Conservation (phyloP, 2,329 filamentous ascomycete genomes). For the Elsinoe necatrix region DNA sequence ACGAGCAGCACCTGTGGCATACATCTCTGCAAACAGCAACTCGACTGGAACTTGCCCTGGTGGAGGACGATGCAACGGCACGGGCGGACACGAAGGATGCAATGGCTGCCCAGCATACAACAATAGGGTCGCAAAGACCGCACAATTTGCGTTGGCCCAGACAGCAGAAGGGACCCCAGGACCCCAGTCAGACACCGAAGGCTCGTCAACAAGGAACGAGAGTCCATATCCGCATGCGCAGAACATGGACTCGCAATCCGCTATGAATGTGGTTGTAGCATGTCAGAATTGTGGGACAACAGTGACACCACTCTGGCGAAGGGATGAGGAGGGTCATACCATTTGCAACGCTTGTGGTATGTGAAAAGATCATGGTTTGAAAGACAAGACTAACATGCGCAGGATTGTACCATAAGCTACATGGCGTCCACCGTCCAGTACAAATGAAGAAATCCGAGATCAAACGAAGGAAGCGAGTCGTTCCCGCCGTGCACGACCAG, state of each 20-base stretch:
- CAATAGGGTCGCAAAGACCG: slow-evolving; percentile 85
- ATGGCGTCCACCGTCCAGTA: slow-evolving; percentile 83
- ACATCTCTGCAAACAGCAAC: slow-evolving; percentile 67
- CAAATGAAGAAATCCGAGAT: slow-evolving; percentile 99
- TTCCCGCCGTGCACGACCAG: slow-evolving; percentile 58
- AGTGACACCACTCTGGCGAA: slow-evolving; percentile 89
- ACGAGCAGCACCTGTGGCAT: slow-evolving; percentile 49
- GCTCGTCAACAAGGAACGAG: slow-evolving; percentile 7
- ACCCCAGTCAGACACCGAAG: neutral
- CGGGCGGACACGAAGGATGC: slow-evolving; percentile 88
- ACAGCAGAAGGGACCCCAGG: slow-evolving; percentile 18
- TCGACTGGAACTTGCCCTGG: slow-evolving; percentile 86
- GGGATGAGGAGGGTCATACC: slow-evolving; percentile 88
- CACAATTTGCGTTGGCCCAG: slow-evolving; percentile 55
- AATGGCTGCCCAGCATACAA: slow-evolving; percentile 96
- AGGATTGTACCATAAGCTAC: slow-evolving; percentile 95
- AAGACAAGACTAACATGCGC: slow-evolving; percentile 19
- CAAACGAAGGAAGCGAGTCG: slow-evolving; percentile 88
- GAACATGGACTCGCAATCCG: slow-evolving; percentile 22
- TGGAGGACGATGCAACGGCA: slow-evolving; percentile 90
- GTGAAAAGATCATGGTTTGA: slow-evolving; percentile 31
- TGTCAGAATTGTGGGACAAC: slow-evolving; percentile 97
- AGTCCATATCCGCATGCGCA: slow-evolving; percentile 18
- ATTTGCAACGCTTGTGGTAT: slow-evolving; percentile 98
- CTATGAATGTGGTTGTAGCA: slow-evolving; percentile 65